phyloP scores from a whole-genome alignment of 805 yeast species.

The Allodekkera sacchari region DNA sequence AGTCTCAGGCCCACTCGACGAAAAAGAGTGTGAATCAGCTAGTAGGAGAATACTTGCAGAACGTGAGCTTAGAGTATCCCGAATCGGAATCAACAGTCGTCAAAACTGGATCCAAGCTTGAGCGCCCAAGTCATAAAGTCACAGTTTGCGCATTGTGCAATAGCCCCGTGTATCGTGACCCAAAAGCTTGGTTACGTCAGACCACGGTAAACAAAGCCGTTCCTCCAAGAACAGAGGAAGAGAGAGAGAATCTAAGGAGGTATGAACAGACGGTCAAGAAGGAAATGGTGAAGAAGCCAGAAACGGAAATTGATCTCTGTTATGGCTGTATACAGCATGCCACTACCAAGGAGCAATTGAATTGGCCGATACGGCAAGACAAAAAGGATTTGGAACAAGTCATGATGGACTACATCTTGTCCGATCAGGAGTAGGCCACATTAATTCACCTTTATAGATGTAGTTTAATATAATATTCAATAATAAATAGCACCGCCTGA shows the following conservation, averaged over 20 bases:
- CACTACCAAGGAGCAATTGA: constrained; percentile 20
- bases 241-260: constrained; percentile 24
- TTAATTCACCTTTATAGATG: no score
- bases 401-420: constrained; percentile 17
- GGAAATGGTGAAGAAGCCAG: constrained; percentile 1
- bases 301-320: constrained; percentile 34
- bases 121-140: constrained; percentile 26
- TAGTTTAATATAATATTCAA: no score
- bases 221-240: constrained; percentile 35
- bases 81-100: constrained; percentile 90
- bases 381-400: constrained; percentile 23
- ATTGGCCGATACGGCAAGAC: constrained; percentile 23
- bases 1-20: constrained; percentile 32
- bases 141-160: constrained; percentile 51
- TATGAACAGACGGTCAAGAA: constrained; percentile 10
- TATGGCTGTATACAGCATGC: constrained; percentile 83
- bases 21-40: constrained; percentile 79
- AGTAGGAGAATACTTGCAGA: constrained; percentile 60
- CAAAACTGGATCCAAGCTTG: constrained; percentile 75
- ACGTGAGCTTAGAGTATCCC: constrained; percentile 71
- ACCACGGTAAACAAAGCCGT: constrained; percentile 58
- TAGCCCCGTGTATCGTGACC: constrained; percentile 42
- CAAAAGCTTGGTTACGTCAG: constrained; percentile 56
- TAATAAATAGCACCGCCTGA: no score
- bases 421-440: constrained; percentile 7